A percentile compares a stretch with the other conserved stretches of the same genome.
These are phyloP conservation scores for Grosmannia serpens DNA, from an alignment of 2,329 filamentous ascomycete species.

Conservation along the genomic window DNA sequence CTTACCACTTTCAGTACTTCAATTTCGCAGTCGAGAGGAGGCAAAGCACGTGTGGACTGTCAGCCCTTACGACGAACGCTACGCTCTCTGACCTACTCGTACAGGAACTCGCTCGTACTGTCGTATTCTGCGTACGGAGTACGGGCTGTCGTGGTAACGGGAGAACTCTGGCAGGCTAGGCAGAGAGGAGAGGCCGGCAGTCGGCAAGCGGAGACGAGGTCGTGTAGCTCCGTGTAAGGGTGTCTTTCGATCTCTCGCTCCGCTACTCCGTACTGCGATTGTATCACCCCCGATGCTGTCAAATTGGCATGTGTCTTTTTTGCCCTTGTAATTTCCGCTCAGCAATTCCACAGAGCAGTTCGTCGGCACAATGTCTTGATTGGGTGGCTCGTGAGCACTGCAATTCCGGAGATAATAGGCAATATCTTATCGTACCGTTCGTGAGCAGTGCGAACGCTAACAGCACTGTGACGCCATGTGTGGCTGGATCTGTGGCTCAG, in stretches of 20 bases:
- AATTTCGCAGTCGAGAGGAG: neutral
- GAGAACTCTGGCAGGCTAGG: no score
- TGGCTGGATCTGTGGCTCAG: neutral
- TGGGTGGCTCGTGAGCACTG: neutral
- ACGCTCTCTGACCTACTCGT: no score
- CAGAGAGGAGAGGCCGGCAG: no score
- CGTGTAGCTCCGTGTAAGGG: no score
- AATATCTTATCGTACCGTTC: neutral
- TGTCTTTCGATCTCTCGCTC: no score
- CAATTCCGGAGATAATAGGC: constrained; percentile 1
- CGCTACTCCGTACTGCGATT: neutral
- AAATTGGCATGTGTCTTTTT: neutral
- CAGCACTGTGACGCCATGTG: neutral
- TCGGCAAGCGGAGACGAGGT: neutral
- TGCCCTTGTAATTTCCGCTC: neutral
- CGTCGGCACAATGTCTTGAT: neutral
- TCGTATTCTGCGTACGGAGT: no score
- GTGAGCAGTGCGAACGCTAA: neutral
- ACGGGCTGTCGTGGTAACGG: no score
- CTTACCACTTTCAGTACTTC: neutral
- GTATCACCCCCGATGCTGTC: neutral
- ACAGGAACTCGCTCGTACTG: no score
- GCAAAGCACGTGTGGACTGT: neutral
- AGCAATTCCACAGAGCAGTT: neutral
- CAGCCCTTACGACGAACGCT: no score